Conservation (phyloP, 2,329 filamentous ascomycete species). For the Penicillium olsonii region DNA sequence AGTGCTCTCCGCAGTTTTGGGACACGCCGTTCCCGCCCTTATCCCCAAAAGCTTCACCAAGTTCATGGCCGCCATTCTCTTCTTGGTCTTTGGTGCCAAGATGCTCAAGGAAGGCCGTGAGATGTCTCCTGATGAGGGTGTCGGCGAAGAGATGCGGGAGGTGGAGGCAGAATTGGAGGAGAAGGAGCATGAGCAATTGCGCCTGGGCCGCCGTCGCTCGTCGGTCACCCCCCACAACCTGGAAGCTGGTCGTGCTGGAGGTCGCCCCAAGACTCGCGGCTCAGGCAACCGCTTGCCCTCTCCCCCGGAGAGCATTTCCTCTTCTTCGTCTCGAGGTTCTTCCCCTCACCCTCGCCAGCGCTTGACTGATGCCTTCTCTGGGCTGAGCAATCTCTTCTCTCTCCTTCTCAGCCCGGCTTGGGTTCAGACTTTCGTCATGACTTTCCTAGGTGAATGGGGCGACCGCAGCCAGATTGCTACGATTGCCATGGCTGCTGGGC, state of each 20-base stretch:
- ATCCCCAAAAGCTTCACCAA: constrained; percentile 91
- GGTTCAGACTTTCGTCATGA: constrained; percentile 99
- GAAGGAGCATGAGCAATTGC: constrained; percentile 77
- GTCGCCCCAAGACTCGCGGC: constrained; percentile 66
- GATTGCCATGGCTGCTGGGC: constrained; percentile 96
- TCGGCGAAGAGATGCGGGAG: constrained; percentile 96
- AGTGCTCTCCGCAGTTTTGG: constrained; percentile 85
- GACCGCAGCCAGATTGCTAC: constrained; percentile 97
- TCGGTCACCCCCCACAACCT: constrained; percentile 74
- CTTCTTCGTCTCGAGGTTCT: constrained; percentile 66
- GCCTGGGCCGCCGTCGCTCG: constrained; percentile 65
- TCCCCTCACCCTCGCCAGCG: constrained; percentile 51
- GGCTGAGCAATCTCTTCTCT: constrained; percentile 82
- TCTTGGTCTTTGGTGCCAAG: constrained; percentile 84
- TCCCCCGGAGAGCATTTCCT: constrained; percentile 76
- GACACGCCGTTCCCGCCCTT: constrained; percentile 86
- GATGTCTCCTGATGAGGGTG: constrained; percentile 87
- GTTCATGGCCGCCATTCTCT: constrained; percentile 79
- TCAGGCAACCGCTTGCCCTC: constrained; percentile 73
- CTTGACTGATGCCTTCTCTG: constrained; percentile 54
- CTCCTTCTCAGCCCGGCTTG: constrained; percentile 90
- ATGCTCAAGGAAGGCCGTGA: constrained; percentile 82
- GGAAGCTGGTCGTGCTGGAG: constrained; percentile 72
- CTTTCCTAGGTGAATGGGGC: constrained; percentile 97
- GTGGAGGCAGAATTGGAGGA: constrained; percentile 92